phyloP scores from a whole-genome alignment of 2,329 filamentous ascomycete species.

The Venturia pyrina region DNA sequence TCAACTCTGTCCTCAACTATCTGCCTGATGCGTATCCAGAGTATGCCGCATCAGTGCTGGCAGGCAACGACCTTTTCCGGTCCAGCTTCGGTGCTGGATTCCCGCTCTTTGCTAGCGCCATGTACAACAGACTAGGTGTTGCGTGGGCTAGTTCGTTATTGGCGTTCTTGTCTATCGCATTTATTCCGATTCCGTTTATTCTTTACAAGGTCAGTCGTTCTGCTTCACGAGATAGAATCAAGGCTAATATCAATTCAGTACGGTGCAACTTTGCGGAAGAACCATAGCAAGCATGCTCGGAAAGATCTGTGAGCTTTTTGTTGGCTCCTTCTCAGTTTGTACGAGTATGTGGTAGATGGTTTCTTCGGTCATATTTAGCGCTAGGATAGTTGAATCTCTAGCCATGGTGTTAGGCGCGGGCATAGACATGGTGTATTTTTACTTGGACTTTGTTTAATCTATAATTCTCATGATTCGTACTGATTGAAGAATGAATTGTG shows the following conservation, averaged over 20 bases:
- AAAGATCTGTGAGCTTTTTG: conserved; percentile 26
- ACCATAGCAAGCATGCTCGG: conserved; percentile 29
- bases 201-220: conserved; percentile 19
- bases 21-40: conserved; percentile 55
- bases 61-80: conserved; percentile 48
- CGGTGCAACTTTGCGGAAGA: conserved; percentile 30
- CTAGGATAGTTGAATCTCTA: background rate
- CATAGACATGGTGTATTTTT: background rate
- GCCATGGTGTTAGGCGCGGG: background rate
- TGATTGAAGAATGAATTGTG: too few species aligned
- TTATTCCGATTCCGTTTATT: conserved; percentile 29
- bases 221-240: too few species aligned
- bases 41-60: conserved; percentile 48
- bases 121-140: conserved; percentile 26
- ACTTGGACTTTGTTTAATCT: background rate
- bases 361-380: background rate
- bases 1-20: conserved; percentile 52
- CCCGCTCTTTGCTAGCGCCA: conserved; percentile 46
- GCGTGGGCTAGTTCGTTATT: conserved; percentile 31
- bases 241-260: conserved; percentile 18
- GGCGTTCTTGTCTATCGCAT: conserved; percentile 27
- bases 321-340: background rate
- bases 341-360: background rate
- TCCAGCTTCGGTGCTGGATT: conserved; percentile 49
- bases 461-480: background rate